These are phyloP conservation scores for Myriosclerotinia scirpicola DNA, from an alignment of 2,329 filamentous ascomycete species.

Conservation along the genomic window DNA sequence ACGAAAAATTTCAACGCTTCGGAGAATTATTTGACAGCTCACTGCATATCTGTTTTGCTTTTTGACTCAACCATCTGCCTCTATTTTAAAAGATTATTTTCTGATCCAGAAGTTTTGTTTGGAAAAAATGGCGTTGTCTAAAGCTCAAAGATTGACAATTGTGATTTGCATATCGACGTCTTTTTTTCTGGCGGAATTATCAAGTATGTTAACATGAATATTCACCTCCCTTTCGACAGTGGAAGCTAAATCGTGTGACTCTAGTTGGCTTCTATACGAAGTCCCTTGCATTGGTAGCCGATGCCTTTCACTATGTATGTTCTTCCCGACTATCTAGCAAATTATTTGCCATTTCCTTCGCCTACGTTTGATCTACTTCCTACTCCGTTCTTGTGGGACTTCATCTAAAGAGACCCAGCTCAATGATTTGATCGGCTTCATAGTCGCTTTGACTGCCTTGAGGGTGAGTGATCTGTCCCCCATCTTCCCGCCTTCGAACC, in stretches of 20 bases:
- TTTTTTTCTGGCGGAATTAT: conserved; percentile 50
- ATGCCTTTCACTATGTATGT: conserved; percentile 75
- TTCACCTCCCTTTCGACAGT: not conserved
- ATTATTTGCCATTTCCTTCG: conserved; percentile 5
- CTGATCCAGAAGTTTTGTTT: not conserved
- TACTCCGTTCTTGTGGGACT: conserved; percentile 5
- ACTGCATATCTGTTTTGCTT: conserved; percentile 23
- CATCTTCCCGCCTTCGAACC: conserved; percentile 8
- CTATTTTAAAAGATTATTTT: conserved; percentile 14
- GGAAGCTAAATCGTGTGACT: conserved; percentile 13
- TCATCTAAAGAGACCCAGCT: conserved; percentile 47
- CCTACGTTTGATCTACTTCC: not conserved
- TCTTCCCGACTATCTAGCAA: conserved; percentile 20
- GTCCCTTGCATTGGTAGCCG: conserved; percentile 71
- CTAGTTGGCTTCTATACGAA: conserved; percentile 67
- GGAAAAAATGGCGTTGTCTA: conserved; percentile 20
- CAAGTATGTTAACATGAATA: conserved; percentile 39
- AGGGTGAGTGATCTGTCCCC: conserved; percentile 47
- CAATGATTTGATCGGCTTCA: conserved; percentile 69
- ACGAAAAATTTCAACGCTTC: conserved; percentile 16
- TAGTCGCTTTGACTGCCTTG: conserved; percentile 64
- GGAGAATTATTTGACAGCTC: conserved; percentile 21
- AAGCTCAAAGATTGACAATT: conserved; percentile 34
- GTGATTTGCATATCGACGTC: conserved; percentile 49
- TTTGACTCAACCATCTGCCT: conserved; percentile 20